phyloP scores from a whole-genome alignment of 306 rosid species.

The Ziziphus jujuba region DNA sequence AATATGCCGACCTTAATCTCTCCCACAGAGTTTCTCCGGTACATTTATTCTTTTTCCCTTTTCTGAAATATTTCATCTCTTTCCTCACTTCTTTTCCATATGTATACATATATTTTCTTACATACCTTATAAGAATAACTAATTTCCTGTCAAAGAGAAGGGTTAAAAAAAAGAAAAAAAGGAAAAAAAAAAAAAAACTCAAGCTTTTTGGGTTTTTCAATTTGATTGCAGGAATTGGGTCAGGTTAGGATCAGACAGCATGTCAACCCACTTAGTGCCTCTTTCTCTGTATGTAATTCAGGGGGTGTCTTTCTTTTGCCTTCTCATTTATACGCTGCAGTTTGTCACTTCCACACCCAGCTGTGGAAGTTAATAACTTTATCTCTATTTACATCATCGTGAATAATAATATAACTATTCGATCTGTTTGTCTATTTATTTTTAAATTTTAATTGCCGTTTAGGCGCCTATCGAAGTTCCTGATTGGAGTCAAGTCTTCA shows the following conservation, averaged over 20 bases:
- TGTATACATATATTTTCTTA: background rate
- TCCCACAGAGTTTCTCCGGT: constrained; percentile 41
- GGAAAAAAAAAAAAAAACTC: background rate
- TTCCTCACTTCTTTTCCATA: background rate
- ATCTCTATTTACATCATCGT: background rate
- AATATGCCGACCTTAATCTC: constrained; percentile 84
- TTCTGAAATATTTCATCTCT: background rate
- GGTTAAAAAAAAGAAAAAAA: background rate
- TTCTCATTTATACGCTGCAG: too few species aligned
- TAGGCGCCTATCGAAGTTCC: constrained; percentile 73
- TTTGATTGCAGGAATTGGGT: constrained; percentile 64
- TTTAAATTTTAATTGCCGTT: background rate
- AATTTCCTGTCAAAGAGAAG: too few species aligned
- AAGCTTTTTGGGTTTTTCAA: background rate
- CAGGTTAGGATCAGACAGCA: constrained; percentile 89
- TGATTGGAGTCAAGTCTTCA: constrained; percentile 75
- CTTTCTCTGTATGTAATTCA: constrained; percentile 66
- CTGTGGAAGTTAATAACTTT: too few species aligned
- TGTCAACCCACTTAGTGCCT: constrained; percentile 81
- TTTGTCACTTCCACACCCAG: too few species aligned
- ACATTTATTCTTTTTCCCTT: background rate
- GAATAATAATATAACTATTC: background rate
- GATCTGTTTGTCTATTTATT: background rate
- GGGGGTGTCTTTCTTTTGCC: constrained; percentile 9
- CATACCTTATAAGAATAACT: background rate